Base-by-base conservation (phyloP, 176 grass and related monocot genomes). In the Oryza meridionalis region DNA sequence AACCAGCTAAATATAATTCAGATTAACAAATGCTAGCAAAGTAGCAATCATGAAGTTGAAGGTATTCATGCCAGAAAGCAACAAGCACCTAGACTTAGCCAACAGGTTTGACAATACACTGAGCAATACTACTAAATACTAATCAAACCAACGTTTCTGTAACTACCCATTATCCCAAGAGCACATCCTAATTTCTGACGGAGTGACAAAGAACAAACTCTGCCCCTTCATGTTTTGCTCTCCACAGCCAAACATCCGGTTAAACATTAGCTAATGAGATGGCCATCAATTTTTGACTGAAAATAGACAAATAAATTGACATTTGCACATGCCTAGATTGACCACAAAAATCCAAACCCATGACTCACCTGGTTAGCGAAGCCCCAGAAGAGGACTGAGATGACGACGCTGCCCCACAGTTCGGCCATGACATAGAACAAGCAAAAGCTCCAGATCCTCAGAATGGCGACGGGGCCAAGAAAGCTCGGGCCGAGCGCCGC, bases 391-490 rank as follows among this genome's bases (percentile, higher is more conserved):
- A 93, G 94, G 72, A 97, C 91, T 5, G 94, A 97, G 84, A 97
- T 86, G 66, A 97, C 94, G 26, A 94, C 94, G 65, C 94, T 97
- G 40, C 94, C 94, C 94, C 94, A 97, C 9, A 97, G 85, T 77
- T 97, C 94, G 14, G 91, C 94, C 94, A 97, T 97, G 84, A 97
- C 94, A 88, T 97, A 97, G 87, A 97, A 97, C 68, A 97, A 42
- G 81, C 93, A 95, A 71, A 95, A 95, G 86, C 93, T 95, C 90
- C 90, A 95, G 78, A 95, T 95, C 86, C 93, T 92, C 33, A 95
- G 29, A 9, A 95, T 95, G 0, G 90, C 93, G 0, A 95, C 93
- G 0, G 93, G 94, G 14, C 94, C 91, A 44, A 97, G 87, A 69
- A 87, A 97, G 71, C 91, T 97, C 3, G 91, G 91, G 2, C 94